Conservation (phyloP, 305 asterid genomes). For the Fraxinus angustifolia region DNA sequence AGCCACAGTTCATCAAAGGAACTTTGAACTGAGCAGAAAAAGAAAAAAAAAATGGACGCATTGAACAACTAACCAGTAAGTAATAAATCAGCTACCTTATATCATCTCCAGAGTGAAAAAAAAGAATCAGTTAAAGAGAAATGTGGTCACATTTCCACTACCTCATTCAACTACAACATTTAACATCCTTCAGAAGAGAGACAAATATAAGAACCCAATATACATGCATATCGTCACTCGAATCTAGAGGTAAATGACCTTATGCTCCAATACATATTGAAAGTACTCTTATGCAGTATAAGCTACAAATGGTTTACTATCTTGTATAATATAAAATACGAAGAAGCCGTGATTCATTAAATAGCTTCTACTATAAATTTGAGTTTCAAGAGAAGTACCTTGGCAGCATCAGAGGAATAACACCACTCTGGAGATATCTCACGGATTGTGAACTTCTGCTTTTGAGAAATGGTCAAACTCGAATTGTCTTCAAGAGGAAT, state of each 20-base stretch:
- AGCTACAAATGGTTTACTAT: not conserved
- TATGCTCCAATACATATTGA: not conserved
- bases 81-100: not conserved
- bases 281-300: not conserved
- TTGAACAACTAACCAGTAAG: not conserved
- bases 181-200: not conserved
- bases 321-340: not conserved
- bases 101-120: not conserved
- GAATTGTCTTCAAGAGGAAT: slow-evolving; percentile 46
- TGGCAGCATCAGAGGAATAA: slow-evolving; percentile 71
- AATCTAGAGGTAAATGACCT: not conserved
- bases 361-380: slow-evolving; percentile 16
- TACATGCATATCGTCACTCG: not conserved
- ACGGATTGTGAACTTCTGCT: slow-evolving; percentile 76
- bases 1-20: not conserved
- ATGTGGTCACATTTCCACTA: not conserved
- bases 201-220: not conserved
- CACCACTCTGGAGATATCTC: slow-evolving; percentile 97
- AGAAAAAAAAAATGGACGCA: not conserved
- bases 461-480: slow-evolving; percentile 32
- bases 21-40: not conserved
- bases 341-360: not conserved
- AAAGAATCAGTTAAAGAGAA: not conserved
- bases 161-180: not conserved
- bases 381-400: slow-evolving; percentile 37